Evolutionary conservation across 2,329 filamentous ascomycete species (phyloP).

Genomic region (Claviceps digitariae): DNA sequence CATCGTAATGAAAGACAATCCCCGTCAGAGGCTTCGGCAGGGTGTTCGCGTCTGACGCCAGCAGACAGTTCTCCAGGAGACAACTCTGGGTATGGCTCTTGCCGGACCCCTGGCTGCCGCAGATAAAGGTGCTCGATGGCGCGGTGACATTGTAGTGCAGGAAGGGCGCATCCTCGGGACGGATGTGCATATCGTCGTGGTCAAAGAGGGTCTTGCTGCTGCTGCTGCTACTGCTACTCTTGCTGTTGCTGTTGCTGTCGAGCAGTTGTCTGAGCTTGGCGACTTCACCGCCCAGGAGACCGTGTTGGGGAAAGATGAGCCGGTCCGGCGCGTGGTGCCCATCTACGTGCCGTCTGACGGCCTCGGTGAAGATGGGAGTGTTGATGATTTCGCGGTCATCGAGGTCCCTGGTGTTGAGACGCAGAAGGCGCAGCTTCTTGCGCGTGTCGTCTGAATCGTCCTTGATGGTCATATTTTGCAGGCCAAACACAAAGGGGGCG

Average conservation of each 20-base stretch:
- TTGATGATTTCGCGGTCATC: conserved; percentile 6
- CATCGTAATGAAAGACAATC: conserved; percentile 53
- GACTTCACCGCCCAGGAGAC: conserved; percentile 8
- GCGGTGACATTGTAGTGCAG: conserved; percentile 32
- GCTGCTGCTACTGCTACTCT: neutral
- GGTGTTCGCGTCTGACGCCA: conserved; percentile 27
- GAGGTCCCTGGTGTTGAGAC: neutral
- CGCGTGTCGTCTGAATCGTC: neutral
- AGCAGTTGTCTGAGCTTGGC: conserved; percentile 2
- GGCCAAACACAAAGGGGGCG: neutral
- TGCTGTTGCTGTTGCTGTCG: too few species aligned
- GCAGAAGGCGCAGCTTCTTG: conserved; percentile 1
- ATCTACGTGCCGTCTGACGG: conserved; percentile 3
- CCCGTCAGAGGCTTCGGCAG: conserved; percentile 41
- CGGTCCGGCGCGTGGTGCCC: neutral
- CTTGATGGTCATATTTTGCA: neutral
- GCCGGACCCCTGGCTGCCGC: conserved; percentile 49
- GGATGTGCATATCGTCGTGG: too few species aligned
- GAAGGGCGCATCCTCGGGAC: conserved; percentile 12
- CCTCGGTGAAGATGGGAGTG: conserved; percentile 10
- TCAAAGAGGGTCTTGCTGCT: neutral
- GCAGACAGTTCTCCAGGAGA: conserved; percentile 42
- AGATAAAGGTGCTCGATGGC: conserved; percentile 49
- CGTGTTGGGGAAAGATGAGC: conserved; percentile 8
- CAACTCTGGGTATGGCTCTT: conserved; percentile 49